phyloP scores from a whole-genome alignment of 495 filamentous ascomycete genomes.

The Lasiosphaeria miniovina region DNA sequence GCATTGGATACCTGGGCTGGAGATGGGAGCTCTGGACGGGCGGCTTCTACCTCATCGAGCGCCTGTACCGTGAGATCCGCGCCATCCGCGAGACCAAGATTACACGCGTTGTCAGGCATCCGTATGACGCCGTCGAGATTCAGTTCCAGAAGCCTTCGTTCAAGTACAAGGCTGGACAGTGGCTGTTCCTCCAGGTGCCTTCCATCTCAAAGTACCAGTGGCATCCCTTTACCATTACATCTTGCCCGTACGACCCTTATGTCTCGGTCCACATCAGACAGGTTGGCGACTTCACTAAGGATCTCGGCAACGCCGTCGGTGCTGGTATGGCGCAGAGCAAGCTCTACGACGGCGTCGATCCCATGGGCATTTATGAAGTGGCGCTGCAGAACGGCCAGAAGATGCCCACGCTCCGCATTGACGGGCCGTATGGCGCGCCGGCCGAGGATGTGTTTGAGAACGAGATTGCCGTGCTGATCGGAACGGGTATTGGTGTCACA shows the following conservation, averaged over 20 bases:
- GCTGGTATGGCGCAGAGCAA: constrained; percentile 79
- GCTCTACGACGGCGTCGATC: constrained; percentile 85
- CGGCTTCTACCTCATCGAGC: constrained; percentile 78
- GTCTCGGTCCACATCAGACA: constrained; percentile 92
- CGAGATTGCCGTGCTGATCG: constrained; percentile 95
- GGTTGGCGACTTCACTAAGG: constrained; percentile 91
- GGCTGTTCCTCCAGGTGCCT: constrained; percentile 93
- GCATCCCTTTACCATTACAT: constrained; percentile 99
- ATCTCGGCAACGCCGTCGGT: constrained; percentile 86
- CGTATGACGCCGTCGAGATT: constrained; percentile 97
- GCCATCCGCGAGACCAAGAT: constrained; percentile 80
- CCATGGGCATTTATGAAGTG: constrained; percentile 96
- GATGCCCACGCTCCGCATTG: constrained; percentile 86
- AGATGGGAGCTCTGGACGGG: constrained; percentile 93
- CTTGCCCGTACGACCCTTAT: constrained; percentile 92
- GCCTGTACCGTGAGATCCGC: constrained; percentile 89
- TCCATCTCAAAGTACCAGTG: constrained; percentile 85
- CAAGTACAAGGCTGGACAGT: constrained; percentile 98
- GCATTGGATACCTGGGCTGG: constrained; percentile 95
- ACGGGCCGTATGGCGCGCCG: constrained; percentile 94
- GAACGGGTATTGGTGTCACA: constrained; percentile 96
- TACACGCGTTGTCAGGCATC: constrained; percentile 89
- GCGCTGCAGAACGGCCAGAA: constrained; percentile 88
- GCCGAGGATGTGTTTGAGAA: constrained; percentile 98
- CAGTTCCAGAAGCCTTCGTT: constrained; percentile 95